Evolutionary conservation across 1,139 yeast species (phyloP), one percentile per base, ranked within the genome.

Genomic region (Taphrina deformans): DNA sequence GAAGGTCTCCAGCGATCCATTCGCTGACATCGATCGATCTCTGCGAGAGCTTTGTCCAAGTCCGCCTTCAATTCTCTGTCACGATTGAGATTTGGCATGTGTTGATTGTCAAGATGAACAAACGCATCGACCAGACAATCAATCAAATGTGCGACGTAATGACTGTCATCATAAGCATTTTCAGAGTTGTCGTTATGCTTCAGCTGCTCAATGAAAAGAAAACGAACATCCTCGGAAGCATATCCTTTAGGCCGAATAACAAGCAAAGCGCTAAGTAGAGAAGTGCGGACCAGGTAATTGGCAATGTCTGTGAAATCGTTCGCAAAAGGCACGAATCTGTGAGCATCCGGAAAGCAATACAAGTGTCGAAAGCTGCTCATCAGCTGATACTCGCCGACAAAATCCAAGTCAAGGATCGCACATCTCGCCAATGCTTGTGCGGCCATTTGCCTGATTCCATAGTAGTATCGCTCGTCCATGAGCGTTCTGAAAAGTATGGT

Each of bases 1-100:
- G 96, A 86, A 0, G 97, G 96, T 14, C 87, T 80, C 96, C 96
- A 91, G 59, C 84, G 86, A 72, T 93, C 98, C 76, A 95, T 79
- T 69, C 92, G 85, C 69, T 86, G 85, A 68, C 87, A 82, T 68
- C 98, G 80, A 64, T 86, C 84, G 59, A 95, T 78, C 72, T 92
- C 90, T 18, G 80, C 79, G 18, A 83, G 72, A 0, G 85, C 83
- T 21, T 79, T 80, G 9, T 74, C 71, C 6, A 82, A 72, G 71
- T 81, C 82, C 44, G 66, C 67, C 9, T 72, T 71, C 50, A 68
- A 65, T 14, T 72, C 71, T 29, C 67, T 69, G 52, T 72, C 69
- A 1, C 74, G 72, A 55, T 75, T 75, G 35, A 76, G 75, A 14
- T 72, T 69, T 14, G 50, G 40, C n/a, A 52, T 40, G 24, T 48